phyloP scores from a whole-genome alignment of 139 green algal species.

The Mychonastes homosphaera region DNA sequence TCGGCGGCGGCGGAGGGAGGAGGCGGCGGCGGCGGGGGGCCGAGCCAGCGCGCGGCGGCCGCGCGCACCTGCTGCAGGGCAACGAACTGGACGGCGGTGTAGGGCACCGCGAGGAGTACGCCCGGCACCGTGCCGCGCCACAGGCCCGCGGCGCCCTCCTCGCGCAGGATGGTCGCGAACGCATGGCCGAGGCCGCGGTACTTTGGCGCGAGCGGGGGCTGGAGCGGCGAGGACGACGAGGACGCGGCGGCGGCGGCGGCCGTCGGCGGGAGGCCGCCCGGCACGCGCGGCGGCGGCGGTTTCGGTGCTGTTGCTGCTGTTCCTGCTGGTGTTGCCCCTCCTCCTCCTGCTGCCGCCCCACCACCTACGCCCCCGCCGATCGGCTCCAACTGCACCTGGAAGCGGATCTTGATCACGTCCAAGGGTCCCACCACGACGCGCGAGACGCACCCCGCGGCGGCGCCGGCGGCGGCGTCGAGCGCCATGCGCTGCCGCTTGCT shows the following conservation, averaged over 20 bases:
- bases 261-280: too few species aligned
- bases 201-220: slow-evolving; percentile 44
- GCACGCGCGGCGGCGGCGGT: too few species aligned
- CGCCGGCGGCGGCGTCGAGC: slow-evolving; percentile 54
- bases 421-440: slow-evolving; percentile 77
- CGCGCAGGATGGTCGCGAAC: slow-evolving; percentile 63
- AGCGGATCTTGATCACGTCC: slow-evolving; percentile 95
- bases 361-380: slow-evolving; percentile 7
- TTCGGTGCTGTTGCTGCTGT: slow-evolving; percentile 1
- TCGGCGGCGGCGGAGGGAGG: not conserved
- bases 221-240: not conserved
- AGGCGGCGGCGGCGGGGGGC: not conserved
- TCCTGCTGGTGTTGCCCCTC: not conserved
- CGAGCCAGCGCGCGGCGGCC: slow-evolving; percentile 14
- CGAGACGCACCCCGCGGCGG: slow-evolving; percentile 65
- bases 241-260: too few species aligned
- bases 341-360: not conserved
- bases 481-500: slow-evolving; percentile 10
- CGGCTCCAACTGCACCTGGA: slow-evolving; percentile 81
- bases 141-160: slow-evolving; percentile 83
- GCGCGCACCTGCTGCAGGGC: slow-evolving; percentile 64
- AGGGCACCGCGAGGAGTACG: slow-evolving; percentile 86
- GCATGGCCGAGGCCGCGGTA: slow-evolving; percentile 83
- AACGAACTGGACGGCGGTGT: slow-evolving; percentile 96
- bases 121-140: slow-evolving; percentile 90